These are phyloP conservation scores for Eimeria sp. DNA, from an alignment of 169 alveolate genomes.

Conservation along the genomic window DNA sequence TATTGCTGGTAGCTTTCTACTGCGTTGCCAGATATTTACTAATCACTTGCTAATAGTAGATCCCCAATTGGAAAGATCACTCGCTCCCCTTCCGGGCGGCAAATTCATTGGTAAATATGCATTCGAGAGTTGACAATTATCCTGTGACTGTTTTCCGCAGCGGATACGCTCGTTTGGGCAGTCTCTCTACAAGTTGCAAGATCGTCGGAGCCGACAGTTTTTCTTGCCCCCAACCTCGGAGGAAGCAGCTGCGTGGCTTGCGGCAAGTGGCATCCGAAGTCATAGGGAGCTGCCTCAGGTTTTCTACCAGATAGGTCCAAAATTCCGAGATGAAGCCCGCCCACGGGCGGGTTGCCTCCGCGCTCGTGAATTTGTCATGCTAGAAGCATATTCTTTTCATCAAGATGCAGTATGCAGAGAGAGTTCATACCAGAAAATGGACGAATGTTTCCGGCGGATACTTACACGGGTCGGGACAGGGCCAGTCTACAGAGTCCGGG, in stretches of 20 bases:
- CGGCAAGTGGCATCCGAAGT: constrained; percentile 37
- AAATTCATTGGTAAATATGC: background rate
- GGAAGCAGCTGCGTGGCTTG: constrained; percentile 74
- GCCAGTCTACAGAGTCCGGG: constrained; percentile 38
- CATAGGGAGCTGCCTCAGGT: constrained; percentile 45
- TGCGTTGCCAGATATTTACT: background rate
- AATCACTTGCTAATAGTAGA: background rate
- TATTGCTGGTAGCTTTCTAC: background rate
- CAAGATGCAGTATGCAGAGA: constrained; percentile 38
- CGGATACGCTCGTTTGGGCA: constrained; percentile 46
- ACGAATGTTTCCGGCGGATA: constrained; percentile 47
- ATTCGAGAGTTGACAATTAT: background rate
- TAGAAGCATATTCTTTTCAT: constrained; percentile 65
- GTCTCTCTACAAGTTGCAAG: constrained; percentile 47
- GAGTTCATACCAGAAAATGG: constrained; percentile 23
- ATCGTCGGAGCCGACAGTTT: constrained; percentile 54
- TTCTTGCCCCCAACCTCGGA: constrained; percentile 67
- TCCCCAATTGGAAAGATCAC: background rate
- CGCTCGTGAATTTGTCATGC: constrained; percentile 72
- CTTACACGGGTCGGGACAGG: constrained; percentile 50
- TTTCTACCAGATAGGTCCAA: constrained; percentile 68
- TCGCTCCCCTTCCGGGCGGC: background rate
- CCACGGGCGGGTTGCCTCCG: constrained; percentile 73
- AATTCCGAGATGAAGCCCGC: constrained; percentile 63
- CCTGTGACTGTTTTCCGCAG: constrained; percentile 36